phyloP scores from a whole-genome alignment of 495 filamentous ascomycete species.

The Glutinoglossum americanum region DNA sequence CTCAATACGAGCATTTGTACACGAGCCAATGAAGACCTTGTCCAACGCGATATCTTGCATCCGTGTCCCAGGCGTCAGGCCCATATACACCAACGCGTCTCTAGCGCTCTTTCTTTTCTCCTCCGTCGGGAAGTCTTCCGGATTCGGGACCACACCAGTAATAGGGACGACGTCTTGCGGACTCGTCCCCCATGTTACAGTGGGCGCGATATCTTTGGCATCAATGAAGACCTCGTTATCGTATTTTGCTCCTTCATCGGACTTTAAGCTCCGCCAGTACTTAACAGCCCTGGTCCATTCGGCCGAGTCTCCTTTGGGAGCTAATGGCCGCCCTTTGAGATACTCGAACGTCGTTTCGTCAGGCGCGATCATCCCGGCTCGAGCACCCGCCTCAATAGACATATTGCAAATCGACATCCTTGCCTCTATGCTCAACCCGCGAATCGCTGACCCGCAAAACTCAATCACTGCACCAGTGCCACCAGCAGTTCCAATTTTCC shows the following conservation, averaged over 20 bases:
- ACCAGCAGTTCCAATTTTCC: constrained; percentile 84
- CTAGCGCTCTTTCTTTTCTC: constrained; percentile 55
- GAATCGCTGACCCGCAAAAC: constrained; percentile 86
- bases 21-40: constrained; percentile 96
- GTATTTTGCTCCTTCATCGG: constrained; percentile 67
- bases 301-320: constrained; percentile 57
- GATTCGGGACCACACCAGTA: constrained; percentile 70
- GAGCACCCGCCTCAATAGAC: constrained; percentile 93
- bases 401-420: constrained; percentile 99
- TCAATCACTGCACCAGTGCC: constrained; percentile 91
- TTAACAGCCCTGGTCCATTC: constrained; percentile 80
- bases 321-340: constrained; percentile 71
- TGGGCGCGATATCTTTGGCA: constrained; percentile 79
- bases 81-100: constrained; percentile 90
- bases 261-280: constrained; percentile 75
- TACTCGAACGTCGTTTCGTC: constrained; percentile 91
- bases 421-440: constrained; percentile 80
- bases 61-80: constrained; percentile 56
- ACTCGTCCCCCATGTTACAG: constrained; percentile 91
- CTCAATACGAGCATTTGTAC: constrained; percentile 93
- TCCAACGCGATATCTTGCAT: constrained; percentile 83
- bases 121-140: constrained; percentile 62
- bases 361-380: constrained; percentile 91
- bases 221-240: constrained; percentile 75
- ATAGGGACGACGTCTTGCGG: constrained; percentile 92